Conservation (phyloP, 768 basidiomycete genomes). For the Podaxis sp. region DNA sequence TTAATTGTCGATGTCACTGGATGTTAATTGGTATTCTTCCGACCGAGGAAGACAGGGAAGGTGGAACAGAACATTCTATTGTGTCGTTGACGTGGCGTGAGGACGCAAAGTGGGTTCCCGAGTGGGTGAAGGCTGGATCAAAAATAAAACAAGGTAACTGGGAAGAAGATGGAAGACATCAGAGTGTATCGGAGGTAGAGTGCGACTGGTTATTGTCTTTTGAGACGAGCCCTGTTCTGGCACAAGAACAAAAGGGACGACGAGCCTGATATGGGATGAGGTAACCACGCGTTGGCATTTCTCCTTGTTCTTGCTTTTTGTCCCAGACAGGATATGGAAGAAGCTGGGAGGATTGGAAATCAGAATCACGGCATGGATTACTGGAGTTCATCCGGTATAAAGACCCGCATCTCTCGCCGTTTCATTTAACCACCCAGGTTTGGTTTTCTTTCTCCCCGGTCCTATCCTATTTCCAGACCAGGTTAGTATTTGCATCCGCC, state of each 20-base stretch:
- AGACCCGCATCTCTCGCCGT: not conserved
- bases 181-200: slow-evolving; percentile 14
- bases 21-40: not conserved
- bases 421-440: slow-evolving; percentile 21
- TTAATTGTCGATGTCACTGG: slow-evolving; percentile 10
- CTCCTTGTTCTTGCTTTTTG: slow-evolving; percentile 13
- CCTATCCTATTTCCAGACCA: slow-evolving; percentile 20
- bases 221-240: not conserved
- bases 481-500: slow-evolving; percentile 18
- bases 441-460: slow-evolving; percentile 24
- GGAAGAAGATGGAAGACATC: not conserved
- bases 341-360: not conserved
- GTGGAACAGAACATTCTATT: slow-evolving; percentile 16
- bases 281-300: slow-evolving; percentile 5
- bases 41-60: slow-evolving; percentile 8
- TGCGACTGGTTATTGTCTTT: slow-evolving; percentile 22
- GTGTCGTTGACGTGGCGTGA: slow-evolving; percentile 13
- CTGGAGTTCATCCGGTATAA: slow-evolving; percentile 3
- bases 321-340: not conserved
- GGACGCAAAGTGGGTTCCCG: not conserved
- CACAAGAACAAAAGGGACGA: slow-evolving; percentile 19
- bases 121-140: not conserved
- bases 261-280: not conserved
- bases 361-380: slow-evolving; percentile 2
- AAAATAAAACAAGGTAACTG: slow-evolving; percentile 15